Evolutionary conservation across 2,329 filamentous ascomycete genomes (phyloP).

Genomic region (Alternaria brassicicola): DNA sequence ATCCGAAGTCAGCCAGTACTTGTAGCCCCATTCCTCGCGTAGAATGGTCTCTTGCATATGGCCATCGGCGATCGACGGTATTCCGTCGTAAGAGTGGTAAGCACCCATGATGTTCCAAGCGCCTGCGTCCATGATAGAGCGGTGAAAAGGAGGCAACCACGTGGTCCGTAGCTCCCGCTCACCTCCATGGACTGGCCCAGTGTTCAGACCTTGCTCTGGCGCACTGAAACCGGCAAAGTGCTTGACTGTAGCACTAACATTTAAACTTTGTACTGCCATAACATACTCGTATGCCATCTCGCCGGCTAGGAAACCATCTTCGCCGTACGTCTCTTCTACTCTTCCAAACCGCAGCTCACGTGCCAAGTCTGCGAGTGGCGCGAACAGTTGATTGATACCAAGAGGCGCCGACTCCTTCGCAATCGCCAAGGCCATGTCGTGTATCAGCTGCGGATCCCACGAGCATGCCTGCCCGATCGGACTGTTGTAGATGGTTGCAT

Average conservation of each 20-base stretch:
- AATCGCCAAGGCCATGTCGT: conserved; percentile 71
- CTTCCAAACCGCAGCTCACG: conserved; percentile 73
- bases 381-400: conserved; percentile 76
- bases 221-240: conserved; percentile 73
- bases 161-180: conserved; percentile 62
- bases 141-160: conserved; percentile 66
- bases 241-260: conserved; percentile 75
- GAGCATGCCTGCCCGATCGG: conserved; percentile 75
- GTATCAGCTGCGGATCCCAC: conserved; percentile 68
- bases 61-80: conserved; percentile 69
- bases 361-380: conserved; percentile 72
- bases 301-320: conserved; percentile 71
- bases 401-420: conserved; percentile 69
- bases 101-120: conserved; percentile 75
- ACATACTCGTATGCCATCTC: conserved; percentile 69
- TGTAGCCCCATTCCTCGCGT: conserved; percentile 73
- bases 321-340: conserved; percentile 75
- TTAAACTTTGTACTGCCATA: conserved; percentile 66
- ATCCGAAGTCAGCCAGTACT: conserved; percentile 71
- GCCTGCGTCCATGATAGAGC: conserved; percentile 71
- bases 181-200: conserved; percentile 63
- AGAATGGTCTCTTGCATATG: conserved; percentile 70
- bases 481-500: conserved; percentile 80
- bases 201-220: conserved; percentile 76
- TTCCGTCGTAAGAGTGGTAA: conserved; percentile 76